phyloP scores from a whole-genome alignment of 305 asterid species.

The Fraxinus ornus region DNA sequence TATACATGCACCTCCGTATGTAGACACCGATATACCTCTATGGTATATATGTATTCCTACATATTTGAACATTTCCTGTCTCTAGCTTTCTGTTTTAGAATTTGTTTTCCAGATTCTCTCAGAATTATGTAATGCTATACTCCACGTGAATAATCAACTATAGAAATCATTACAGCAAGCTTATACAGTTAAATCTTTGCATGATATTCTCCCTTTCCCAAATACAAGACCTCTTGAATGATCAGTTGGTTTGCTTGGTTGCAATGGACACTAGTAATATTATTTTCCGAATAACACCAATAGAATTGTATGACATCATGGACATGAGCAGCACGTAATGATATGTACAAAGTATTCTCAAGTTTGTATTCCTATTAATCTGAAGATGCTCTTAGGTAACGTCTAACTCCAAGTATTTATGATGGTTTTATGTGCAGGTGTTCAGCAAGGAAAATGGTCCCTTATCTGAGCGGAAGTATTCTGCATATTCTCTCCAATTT shows the following conservation, averaged over 20 bases:
- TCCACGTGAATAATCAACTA: background rate
- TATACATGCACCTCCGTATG: background rate
- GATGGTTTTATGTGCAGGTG: constrained; percentile 47
- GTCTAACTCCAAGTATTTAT: constrained; percentile 16
- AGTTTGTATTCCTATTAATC: background rate
- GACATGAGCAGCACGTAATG: constrained; percentile 3
- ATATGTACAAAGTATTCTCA: background rate
- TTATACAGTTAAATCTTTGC: background rate
- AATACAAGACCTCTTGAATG: background rate
- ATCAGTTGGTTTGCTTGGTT: background rate
- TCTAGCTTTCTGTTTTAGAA: background rate
- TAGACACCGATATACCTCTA: background rate
- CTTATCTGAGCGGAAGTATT: constrained; percentile 22
- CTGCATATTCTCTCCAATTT: constrained; percentile 37
- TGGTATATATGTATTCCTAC: background rate
- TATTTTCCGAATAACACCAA: background rate
- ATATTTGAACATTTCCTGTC: background rate
- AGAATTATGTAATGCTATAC: background rate
- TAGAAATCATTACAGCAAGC: background rate
- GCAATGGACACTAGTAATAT: background rate
- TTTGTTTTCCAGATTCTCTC: background rate
- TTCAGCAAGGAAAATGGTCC: constrained; percentile 48
- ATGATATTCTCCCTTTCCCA: background rate
- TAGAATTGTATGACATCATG: constrained; percentile 2
- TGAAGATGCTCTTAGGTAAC: background rate